Evolutionary conservation across 179 eudicot genomes (phyloP), one percentile per base, ranked within the genome.

Genomic region (Amaranthus tricolor): DNA sequence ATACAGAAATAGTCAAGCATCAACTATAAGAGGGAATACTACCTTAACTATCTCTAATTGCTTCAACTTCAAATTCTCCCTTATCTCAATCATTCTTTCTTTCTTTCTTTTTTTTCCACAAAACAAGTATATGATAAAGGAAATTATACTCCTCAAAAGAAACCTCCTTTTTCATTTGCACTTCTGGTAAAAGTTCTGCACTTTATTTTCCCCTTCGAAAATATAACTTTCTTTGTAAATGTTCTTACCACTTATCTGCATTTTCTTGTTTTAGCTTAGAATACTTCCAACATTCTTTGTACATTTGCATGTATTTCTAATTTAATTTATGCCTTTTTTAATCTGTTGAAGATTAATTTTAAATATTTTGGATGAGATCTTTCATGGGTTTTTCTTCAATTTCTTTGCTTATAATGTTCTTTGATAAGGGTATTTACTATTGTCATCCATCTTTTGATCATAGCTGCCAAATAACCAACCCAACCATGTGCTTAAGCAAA

Each of bases 121-220:
- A 31, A 31, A 31, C 40, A 31, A 31, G 40, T 31, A 31, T 31
- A 65, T 45, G 66, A 49, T 40, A 76, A 77, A 75, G 75, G 52
- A 14, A 65, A 64, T 24, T 44, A 54, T 53, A 60, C 21, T 70
- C 13, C 68, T 71, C 14, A n/a, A 65, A 71, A 65, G 19, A 71
- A 80, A 76, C 54, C 71, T 72, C 52, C 80, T 71, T 81, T 73
- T 71, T 20, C 15, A 15, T 63, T 48, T 62, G 48, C 73, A 68
- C 55, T 82, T 77, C 62, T 79, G 80, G 85, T 79, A 79, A 82
- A 31, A 78, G 78, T 61, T 55, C 31, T 64, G 6, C 72, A 74
- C 80, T 74, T 74, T 81, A 69, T 62, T 65, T 62, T 51, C 9
- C 20, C 40, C 72, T 73, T 60, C 51, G 24, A 59, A 60, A 66